These are phyloP conservation scores for Termitomyces sp. DNA, from an alignment of 768 basidiomycete species.

Conservation along the genomic window DNA sequence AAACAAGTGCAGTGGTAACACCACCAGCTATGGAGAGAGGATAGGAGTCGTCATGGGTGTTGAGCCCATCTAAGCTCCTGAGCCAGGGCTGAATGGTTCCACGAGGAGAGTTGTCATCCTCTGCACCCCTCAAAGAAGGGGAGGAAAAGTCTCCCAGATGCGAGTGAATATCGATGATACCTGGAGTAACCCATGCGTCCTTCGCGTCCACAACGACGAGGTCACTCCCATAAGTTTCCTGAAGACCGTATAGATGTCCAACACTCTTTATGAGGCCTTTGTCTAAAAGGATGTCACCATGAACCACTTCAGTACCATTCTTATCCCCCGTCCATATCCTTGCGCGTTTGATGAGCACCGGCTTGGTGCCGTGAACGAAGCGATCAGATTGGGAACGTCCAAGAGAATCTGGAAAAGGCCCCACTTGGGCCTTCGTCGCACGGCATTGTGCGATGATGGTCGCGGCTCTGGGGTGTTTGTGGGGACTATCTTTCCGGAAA, in stretches of 20 bases:
- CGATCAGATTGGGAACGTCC: constrained; percentile 56
- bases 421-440: constrained; percentile 33
- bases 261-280: constrained; percentile 61
- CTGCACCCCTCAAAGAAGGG: constrained; percentile 45
- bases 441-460: constrained; percentile 38
- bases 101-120: constrained; percentile 52
- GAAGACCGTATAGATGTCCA: constrained; percentile 35
- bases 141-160: constrained; percentile 54
- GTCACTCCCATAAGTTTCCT: constrained; percentile 25
- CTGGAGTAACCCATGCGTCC: constrained; percentile 80
- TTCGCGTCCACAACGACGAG: constrained; percentile 55
- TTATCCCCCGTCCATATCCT: constrained; percentile 78
- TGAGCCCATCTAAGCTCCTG: constrained; percentile 71
- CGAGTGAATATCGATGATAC: constrained; percentile 61
- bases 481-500: neutral
- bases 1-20: constrained; percentile 68
- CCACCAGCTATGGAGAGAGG: constrained; percentile 70
- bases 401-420: constrained; percentile 41
- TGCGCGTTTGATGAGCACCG: constrained; percentile 67
- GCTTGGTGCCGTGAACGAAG: constrained; percentile 55
- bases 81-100: constrained; percentile 53
- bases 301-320: constrained; percentile 62
- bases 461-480: constrained; percentile 15
- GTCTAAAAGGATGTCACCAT: constrained; percentile 65
- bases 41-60: constrained; percentile 77